Base-by-base conservation (phyloP, 2,329 filamentous ascomycete species). In the Penicillium vulpinum region DNA sequence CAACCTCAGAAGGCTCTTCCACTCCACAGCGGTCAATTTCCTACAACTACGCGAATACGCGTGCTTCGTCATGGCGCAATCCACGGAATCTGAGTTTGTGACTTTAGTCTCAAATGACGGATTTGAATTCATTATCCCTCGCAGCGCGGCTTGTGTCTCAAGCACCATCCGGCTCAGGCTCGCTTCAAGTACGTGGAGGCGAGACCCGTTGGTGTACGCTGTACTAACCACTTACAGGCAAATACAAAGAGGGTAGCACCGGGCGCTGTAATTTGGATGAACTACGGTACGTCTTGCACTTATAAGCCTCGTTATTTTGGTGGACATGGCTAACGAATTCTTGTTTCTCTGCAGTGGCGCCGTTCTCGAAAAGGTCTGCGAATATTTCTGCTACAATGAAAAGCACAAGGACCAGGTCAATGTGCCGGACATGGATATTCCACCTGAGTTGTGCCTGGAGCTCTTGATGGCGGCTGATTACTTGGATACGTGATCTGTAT, bases 321-420 rank as follows among this genome's bases (percentile, higher is more conserved):
- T 39, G 11, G 5, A 15, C 16, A n/a, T 43, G 24, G 16, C 49
- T 63, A 53, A 58, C 50, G 33, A 38, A 49, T 24, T 41, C 43
- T 40, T 18, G 8, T 26, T 35, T 15, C 28, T 21, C 5, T 52
- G 31, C 61, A 88, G 83, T 64, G 85, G 83, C 28, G 72, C 86
- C 26, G 80, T 88, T 11, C 78, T 89, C 2, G 86, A 88, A 67
- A 88, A 88, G 70, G 84, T 89, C 51, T 88, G 85, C 79, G 85
- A 88, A 69, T 89, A 89, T 67, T 80, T 89, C 43, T 87, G 86
- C 72, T 88, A 88, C 75, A 84, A 86, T 61, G 81, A 88, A 64
- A 87, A 86, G 72, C 77, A 87, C 67, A 81, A 83, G 61, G 78
- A 85, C 44, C 77, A 80, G 56, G 80, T 77, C 45, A 84, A 86